Base-by-base conservation (phyloP, 257 asterid species). In the Anisodus acutangulus region DNA sequence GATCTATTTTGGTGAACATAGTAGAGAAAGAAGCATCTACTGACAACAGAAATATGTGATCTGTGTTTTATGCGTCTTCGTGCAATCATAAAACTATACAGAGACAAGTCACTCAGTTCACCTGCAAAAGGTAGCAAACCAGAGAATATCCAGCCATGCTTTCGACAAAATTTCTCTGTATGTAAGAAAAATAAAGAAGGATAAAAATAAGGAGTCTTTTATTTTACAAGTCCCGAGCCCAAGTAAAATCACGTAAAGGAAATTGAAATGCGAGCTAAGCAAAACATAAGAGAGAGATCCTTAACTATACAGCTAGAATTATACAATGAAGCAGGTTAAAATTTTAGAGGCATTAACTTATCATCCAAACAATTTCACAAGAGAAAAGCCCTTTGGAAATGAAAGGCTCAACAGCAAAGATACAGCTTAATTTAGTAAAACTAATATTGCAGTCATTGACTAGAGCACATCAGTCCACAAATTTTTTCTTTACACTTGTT, bases 61-160 rank as follows among this genome's bases (percentile, higher is more conserved):
- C 45, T 15, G 15, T 53, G 82, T 26, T 16, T 53, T 8, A 78
- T 78, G 64, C 82, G 53, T 53, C 47, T 78, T 53, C 19, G 8
- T 53, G 49, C 82, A 78, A 53, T 78, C 82, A 53, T 26, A 78
- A 35, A 66, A 54, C 16, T 39, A 63, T 15, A 9, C 39, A 78
- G 57, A 84, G 83, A 79, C 10, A 43, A 31, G 47, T 31, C 66
- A 53, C 11, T 8, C 39, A 19, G 15, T 37, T 86, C 68, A 90
- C 93, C 93, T 96, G 99, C 90, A 96, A 88, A 81, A 96, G 97
- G 90, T 96, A 96, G 91, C 99, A 96, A 82, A 96, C 99, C 35
- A 96, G 89, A 85, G 99, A 96, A 90, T 96, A 96, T 81, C 99
- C 99, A 54, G 99, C 99, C 98, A 96, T 96, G 97, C 99, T 96